Evolutionary conservation across 352 stramenopile species (phyloP).

Genomic region (Aphanomyces astaci): DNA sequence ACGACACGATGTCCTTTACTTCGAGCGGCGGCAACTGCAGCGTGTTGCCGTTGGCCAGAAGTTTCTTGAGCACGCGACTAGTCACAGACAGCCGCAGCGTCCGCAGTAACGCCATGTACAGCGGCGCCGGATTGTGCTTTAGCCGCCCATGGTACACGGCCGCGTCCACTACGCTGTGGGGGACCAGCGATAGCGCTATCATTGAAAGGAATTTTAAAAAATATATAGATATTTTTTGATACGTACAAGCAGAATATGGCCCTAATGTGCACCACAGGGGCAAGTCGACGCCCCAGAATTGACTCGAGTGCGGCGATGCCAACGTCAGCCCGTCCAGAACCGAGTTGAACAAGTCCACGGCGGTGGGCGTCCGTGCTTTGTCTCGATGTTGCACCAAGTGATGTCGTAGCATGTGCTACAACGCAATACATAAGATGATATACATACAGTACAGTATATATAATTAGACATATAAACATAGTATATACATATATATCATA

Average conservation of each 20-base stretch:
- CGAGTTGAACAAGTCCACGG: conserved; percentile 12
- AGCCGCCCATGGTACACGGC: conserved; percentile 38
- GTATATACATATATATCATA: too few species aligned
- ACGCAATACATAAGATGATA: too few species aligned
- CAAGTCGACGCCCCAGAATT: conserved; percentile 71
- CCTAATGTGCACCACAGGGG: conserved; percentile 55
- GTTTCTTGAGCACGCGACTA: not conserved
- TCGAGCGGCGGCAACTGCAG: not conserved
- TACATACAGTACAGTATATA: too few species aligned
- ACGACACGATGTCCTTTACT: conserved; percentile 15
- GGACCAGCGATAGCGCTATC: conserved; percentile 1
- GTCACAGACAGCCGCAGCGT: conserved; percentile 20
- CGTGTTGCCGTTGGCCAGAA: conserved; percentile 4
- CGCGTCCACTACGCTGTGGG: not conserved
- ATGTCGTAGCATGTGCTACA: conserved; percentile 49
- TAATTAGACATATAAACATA: too few species aligned
- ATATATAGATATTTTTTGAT: not conserved
- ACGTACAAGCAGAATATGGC: conserved; percentile 35
- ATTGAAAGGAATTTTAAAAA: conserved; percentile 3
- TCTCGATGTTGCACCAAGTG: conserved; percentile 42
- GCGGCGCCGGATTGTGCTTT: conserved; percentile 42
- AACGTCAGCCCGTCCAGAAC: not conserved
- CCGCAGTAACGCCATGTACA: conserved; percentile 53
- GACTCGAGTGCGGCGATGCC: conserved; percentile 11
- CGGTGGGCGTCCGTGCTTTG: not conserved